Evolutionary conservation across 352 stramenopile genomes (phyloP).

Genomic region (Phytophthora colocasiae): DNA sequence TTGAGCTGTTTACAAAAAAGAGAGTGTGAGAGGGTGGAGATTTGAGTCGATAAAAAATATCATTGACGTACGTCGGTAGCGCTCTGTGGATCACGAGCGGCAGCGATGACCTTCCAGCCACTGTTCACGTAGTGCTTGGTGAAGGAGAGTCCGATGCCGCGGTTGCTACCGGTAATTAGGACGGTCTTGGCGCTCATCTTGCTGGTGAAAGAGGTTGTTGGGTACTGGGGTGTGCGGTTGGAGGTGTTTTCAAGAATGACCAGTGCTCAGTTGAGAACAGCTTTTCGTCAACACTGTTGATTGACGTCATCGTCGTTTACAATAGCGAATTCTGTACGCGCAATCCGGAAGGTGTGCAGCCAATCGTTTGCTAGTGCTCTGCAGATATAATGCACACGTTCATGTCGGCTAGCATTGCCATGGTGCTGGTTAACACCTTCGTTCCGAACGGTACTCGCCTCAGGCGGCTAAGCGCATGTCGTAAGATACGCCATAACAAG

Average conservation of each 20-base stretch:
- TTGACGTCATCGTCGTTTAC: conserved; percentile 18
- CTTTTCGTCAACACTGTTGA: conserved; percentile 9
- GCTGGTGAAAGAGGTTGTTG: background rate
- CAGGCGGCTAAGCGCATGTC: background rate
- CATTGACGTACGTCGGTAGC: conserved; percentile 8
- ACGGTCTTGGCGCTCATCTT: conserved; percentile 47
- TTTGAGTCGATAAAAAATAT: background rate
- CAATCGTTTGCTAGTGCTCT: background rate
- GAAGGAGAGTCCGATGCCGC: conserved; percentile 53
- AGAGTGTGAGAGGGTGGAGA: background rate
- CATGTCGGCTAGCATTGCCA: background rate
- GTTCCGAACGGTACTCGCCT: background rate
- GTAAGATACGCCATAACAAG: conserved; percentile 1
- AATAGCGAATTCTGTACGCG: background rate
- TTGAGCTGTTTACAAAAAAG: conserved; percentile 21
- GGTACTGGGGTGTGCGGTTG: background rate
- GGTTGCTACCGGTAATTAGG: conserved; percentile 59
- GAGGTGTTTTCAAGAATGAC: conserved; percentile 15
- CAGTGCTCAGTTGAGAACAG: background rate
- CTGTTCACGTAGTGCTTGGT: conserved; percentile 44
- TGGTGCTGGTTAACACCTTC: background rate
- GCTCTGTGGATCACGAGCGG: conserved; percentile 22
- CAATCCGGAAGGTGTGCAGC: conserved; percentile 1
- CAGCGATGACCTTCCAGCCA: conserved; percentile 58
- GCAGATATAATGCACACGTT: background rate